phyloP scores from a whole-genome alignment of 108 stramenopile species.

The Aurantiochytrium sp. region DNA sequence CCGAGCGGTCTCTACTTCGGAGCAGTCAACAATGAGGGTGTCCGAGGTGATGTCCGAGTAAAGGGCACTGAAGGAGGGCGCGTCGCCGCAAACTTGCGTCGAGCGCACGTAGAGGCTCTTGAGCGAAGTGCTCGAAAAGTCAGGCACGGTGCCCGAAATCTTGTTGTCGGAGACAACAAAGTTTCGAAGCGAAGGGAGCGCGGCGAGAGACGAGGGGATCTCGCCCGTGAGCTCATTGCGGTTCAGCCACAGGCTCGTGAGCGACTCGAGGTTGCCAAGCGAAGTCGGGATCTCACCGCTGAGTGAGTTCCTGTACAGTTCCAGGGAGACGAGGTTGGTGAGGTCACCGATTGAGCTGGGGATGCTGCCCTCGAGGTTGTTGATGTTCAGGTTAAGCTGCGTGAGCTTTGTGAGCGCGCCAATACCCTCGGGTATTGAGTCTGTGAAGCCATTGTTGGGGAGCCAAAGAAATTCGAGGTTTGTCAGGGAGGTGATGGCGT shows the following conservation, averaged over 20 bases:
- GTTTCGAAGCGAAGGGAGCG: background rate
- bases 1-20: background rate
- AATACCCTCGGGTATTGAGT: background rate
- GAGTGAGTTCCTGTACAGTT: background rate
- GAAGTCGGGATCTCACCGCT: background rate
- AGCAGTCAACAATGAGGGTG: background rate
- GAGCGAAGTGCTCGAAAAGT: background rate
- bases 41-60: background rate
- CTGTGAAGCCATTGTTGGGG: background rate
- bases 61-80: background rate
- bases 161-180: background rate
- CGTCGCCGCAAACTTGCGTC: background rate
- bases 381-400: background rate
- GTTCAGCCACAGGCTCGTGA: background rate
- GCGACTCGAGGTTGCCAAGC: background rate
- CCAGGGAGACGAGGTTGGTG: background rate
- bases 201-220: background rate
- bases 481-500: background rate
- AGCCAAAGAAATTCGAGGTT: constrained; percentile 3
- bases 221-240: background rate
- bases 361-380: background rate
- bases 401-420: background rate
- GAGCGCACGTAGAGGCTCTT: background rate
- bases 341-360: background rate
- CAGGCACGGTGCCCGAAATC: background rate